Conservation (phyloP, 176 grass and related monocot species). For the Guadua angustifolia region DNA sequence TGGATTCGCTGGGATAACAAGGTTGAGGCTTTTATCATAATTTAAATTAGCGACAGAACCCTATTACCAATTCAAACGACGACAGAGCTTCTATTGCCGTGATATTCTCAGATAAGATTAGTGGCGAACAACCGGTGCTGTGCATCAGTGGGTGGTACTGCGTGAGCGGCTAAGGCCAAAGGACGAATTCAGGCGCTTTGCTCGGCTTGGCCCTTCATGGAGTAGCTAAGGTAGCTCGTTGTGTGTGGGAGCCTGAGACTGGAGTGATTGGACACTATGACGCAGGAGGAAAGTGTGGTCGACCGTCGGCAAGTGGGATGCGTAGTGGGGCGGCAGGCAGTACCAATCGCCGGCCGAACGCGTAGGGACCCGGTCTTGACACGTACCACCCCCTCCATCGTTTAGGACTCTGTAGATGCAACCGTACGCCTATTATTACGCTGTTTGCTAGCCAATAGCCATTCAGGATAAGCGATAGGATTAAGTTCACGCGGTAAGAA, state of each 20-base stretch:
- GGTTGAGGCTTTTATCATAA: too few species aligned
- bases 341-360: not conserved
- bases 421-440: not conserved
- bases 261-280: not conserved
- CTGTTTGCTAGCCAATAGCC: not conserved
- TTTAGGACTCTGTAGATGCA: too few species aligned
- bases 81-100: too few species aligned
- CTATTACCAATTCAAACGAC: too few species aligned
- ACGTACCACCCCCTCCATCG: constrained; percentile 8
- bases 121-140: not conserved
- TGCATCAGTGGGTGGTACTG: not conserved
- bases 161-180: not conserved
- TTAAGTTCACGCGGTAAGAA: too few species aligned
- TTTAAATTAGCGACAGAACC: too few species aligned
- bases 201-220: not conserved
- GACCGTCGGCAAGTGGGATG: constrained; percentile 41
- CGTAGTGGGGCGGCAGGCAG: constrained; percentile 31
- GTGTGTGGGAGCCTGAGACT: not conserved
- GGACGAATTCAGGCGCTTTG: not conserved
- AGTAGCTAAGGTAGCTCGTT: not conserved
- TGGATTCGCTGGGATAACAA: too few species aligned
- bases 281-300: not conserved
- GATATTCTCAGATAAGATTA: not conserved
- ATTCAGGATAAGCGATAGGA: not conserved
- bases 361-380: not conserved